Base-by-base conservation (phyloP, 2,329 filamentous ascomycete genomes). In the Monosporascus sp. region DNA sequence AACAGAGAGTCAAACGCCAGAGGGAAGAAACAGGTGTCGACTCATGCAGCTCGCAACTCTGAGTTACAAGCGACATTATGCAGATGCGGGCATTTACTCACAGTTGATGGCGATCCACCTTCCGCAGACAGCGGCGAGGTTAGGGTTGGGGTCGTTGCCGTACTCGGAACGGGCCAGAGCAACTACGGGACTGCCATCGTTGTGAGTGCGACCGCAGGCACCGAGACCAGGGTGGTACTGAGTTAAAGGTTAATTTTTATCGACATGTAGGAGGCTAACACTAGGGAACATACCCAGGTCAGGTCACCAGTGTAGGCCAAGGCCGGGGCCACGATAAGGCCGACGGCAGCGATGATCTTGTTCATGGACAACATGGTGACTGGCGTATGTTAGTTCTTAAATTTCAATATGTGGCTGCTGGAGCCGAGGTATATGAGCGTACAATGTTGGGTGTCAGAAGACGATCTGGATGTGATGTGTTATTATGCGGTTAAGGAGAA, bases 191-290 rank as follows among this genome's bases (percentile, higher is more conserved):
- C 66, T 62, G 48, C 54, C 50, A 20, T 60, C 63, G 2, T 53
- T 37, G 62, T 51, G 62, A 18, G 60, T 62, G 53, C 44, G 14
- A 8, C 63, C 64, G 54, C 64, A 66, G 1, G 63, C 60, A 27
- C 64, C 65, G 1, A 67, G 63, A 1, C 64, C 64, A 0, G 64
- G 64, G 45, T 54, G 31, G 58, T 64, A 66, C 62, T 63, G 11
- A 5, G 14, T 14, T 35, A 35, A 50, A 35, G 11, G 31, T 35
- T 35, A 35, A 35, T 3, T 35, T 4, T 14, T 14, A 14, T 35
- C 9, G 31, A 5, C 11, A 35, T 35, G 31, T 14, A 35, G 11
- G 4, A 35, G 31, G 4, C 14, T 35, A 35, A 11, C 9, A 35
- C 5, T 35, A 5, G 1, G 31, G 31, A 35, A 14, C 31, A 14